phyloP scores from a whole-genome alignment of 2,329 filamentous ascomycete species.

The Didymosphaeria variabile region DNA sequence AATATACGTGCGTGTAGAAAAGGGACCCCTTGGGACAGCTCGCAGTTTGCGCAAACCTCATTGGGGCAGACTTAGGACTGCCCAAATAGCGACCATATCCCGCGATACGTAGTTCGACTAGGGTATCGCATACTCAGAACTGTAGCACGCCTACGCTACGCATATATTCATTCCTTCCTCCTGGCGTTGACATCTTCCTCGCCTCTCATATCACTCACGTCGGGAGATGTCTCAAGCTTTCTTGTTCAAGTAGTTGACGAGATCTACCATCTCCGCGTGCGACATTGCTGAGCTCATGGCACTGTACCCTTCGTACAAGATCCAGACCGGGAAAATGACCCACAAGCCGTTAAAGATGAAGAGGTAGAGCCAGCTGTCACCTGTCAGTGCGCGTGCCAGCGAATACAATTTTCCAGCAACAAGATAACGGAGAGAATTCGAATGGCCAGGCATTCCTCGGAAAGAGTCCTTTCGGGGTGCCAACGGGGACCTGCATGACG shows the following conservation, averaged over 20 bases:
- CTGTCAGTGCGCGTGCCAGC: constrained; percentile 8
- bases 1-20: too few species aligned
- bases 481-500: constrained; percentile 15
- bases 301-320: constrained; percentile 61
- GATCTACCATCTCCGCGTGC: constrained; percentile 49
- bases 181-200: too few species aligned
- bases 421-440: neutral
- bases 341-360: constrained; percentile 71
- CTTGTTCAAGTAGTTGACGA: constrained; percentile 51
- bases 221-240: constrained; percentile 1
- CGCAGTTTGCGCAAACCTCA: too few species aligned
- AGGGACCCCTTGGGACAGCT: too few species aligned
- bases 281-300: constrained; percentile 53
- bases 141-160: too few species aligned
- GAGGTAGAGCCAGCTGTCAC: constrained; percentile 65
- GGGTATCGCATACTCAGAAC: too few species aligned
- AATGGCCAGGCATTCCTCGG: too few species aligned
- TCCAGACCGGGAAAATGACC: constrained; percentile 68
- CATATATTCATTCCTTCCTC: too few species aligned
- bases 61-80: too few species aligned
- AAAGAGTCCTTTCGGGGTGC: constrained; percentile 1
- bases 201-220: too few species aligned
- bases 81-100: too few species aligned
- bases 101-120: too few species aligned
- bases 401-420: neutral